A percentile compares a stretch with the other conserved stretches of the same genome.
These are phyloP conservation scores for Epichloe elymi DNA, from an alignment of 2,329 filamentous ascomycete species.

Conservation along the genomic window DNA sequence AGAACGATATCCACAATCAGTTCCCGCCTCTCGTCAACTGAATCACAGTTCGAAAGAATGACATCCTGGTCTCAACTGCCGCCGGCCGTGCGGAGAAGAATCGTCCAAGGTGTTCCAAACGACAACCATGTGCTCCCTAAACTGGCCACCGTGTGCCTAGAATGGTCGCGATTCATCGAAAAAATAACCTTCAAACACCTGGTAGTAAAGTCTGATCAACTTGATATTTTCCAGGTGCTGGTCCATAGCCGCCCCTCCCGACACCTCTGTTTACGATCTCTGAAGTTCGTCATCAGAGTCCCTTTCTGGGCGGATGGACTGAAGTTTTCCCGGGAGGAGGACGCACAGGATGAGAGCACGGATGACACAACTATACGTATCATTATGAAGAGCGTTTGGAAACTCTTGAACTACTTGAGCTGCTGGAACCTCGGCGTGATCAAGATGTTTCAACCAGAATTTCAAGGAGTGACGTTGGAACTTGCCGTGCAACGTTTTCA, in stretches of 20 bases:
- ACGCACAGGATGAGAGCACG: background rate
- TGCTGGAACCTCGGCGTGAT: background rate
- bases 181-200: background rate
- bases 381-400: background rate
- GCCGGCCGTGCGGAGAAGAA: background rate
- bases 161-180: background rate
- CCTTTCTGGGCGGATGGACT: background rate
- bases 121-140: background rate
- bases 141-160: background rate
- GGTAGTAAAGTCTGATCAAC: background rate
- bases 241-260: background rate
- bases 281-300: background rate
- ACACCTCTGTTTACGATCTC: background rate
- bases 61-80: background rate
- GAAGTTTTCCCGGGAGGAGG: background rate
- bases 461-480: background rate
- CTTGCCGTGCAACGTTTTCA: background rate
- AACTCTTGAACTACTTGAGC: background rate
- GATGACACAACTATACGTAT: background rate
- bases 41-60: background rate
- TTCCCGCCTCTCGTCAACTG: background rate
- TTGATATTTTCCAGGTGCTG: background rate
- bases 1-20: no score
- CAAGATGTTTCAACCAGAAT: background rate
- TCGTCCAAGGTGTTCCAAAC: background rate